Base-by-base conservation (phyloP, 192 early-diverging fungal genomes). In the Phlyctochytrium planicorne region DNA sequence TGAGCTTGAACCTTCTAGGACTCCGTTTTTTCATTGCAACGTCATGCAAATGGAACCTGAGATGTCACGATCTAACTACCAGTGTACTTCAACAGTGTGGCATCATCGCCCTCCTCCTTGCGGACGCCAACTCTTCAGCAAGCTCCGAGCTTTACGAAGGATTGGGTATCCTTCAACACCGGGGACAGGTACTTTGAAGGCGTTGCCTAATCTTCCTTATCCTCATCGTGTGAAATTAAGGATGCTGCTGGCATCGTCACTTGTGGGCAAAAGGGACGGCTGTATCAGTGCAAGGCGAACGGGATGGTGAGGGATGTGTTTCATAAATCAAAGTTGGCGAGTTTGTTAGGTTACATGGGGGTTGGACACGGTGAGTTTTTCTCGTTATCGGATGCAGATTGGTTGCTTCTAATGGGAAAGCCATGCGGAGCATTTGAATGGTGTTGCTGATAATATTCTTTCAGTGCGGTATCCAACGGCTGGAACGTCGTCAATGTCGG, bases 271-370 rank as follows among this genome's bases (percentile, higher is more conserved):
- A 94, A 96, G 75, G 97, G 97, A 34, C 90, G 96, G 53, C 82
- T 99, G 74, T 96, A 91, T 82, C 97, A 99, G 80, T 93, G 94
- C 85, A 99, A 99, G 78, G 95, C 91, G 64, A 99, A 95, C 78
- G 97, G 97, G 59, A 95, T 99, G 96, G 96, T 99, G 34, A 88
- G 94, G 63, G 96, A 99, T 80, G 95, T 99, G 30, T 98, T 99
- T 77, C 83, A 89, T 32, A 84, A 89, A 33, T 68, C 85, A 63
- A 88, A 94, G 68, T 80, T 97, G 63, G 79, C 85, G 64, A 81
- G 81, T 52, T 81, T 99, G 59, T 66, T 87, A 37, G 97, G 97
- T 23, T 85, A 78, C 76, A 89, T 99, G 86, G 97, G 95, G 61
- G 86, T 99, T 68, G 95, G 93, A 4, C 97, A 99, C 78, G 95